Percentiles rank a stretch among this genome's conserved stretches.
phyloP scores from a whole-genome alignment of 2,329 filamentous ascomycete species.

The Raffaelea albimanens region DNA sequence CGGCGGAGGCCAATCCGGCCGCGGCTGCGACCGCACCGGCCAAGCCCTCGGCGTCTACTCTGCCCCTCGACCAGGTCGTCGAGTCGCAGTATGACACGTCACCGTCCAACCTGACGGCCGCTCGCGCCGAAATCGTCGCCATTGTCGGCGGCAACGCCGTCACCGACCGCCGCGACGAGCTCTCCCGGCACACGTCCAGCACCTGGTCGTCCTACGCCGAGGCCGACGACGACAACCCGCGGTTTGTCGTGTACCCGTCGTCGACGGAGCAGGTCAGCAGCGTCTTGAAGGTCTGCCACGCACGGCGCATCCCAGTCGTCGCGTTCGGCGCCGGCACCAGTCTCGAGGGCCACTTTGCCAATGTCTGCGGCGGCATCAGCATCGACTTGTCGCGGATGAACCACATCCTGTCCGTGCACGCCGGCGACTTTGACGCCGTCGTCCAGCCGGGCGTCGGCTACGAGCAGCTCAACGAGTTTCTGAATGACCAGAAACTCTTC shows the following conservation, averaged over 20 bases:
- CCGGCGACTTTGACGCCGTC: slow-evolving; percentile 56
- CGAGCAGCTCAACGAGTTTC: slow-evolving; percentile 65
- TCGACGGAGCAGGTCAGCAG: slow-evolving; percentile 71
- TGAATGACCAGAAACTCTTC: slow-evolving; percentile 61
- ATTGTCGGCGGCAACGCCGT: slow-evolving; percentile 56
- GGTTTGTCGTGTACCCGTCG: slow-evolving; percentile 64
- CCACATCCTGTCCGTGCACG: slow-evolving; percentile 58
- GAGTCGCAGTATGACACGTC: slow-evolving; percentile 46
- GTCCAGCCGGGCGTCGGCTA: slow-evolving; percentile 70
- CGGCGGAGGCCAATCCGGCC: neutral
- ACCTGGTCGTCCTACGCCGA: slow-evolving; percentile 52
- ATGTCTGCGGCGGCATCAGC: slow-evolving; percentile 64
- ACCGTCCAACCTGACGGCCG: slow-evolving; percentile 54
- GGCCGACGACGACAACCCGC: slow-evolving; percentile 39
- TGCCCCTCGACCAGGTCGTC: slow-evolving; percentile 42
- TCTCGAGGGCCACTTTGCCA: slow-evolving; percentile 67
- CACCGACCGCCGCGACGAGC: slow-evolving; percentile 45
- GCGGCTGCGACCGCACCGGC: neutral
- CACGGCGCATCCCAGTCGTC: slow-evolving; percentile 70
- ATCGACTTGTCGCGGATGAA: slow-evolving; percentile 71
- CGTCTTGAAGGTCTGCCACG: slow-evolving; percentile 81
- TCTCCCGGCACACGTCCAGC: slow-evolving; percentile 47
- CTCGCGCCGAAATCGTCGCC: slow-evolving; percentile 55
- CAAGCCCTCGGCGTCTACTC: slow-evolving; percentile 38
- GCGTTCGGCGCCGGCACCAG: slow-evolving; percentile 56